A percentile compares a stretch with the other conserved stretches of the same genome.
phyloP scores from a whole-genome alignment of 352 stramenopile genomes.

The Elongisporangium senticosum region DNA sequence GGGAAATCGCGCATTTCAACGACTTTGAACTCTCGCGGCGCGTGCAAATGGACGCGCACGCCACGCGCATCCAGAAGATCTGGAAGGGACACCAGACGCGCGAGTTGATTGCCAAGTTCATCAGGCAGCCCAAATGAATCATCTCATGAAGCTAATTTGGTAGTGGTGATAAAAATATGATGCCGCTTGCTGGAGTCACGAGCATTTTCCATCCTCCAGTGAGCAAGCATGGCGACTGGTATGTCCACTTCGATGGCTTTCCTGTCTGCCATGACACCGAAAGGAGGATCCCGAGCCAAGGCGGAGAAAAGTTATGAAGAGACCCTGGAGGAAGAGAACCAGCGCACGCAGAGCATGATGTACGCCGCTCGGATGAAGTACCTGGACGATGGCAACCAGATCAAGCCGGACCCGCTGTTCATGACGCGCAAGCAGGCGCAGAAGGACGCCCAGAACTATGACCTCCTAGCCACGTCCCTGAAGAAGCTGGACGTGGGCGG shows the following conservation, averaged over 20 bases:
- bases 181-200: too few relatives aligned
- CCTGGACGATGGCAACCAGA: slow-evolving; percentile 39
- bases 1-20: slow-evolving; percentile 23
- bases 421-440: slow-evolving; percentile 73
- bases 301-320: not conserved
- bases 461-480: slow-evolving; percentile 30
- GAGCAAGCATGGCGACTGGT: not conserved
- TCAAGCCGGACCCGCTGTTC: slow-evolving; percentile 56
- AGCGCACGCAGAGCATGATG: slow-evolving; percentile 66
- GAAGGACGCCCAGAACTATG: slow-evolving; percentile 52
- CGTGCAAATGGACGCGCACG: slow-evolving; percentile 22
- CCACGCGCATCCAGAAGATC: slow-evolving; percentile 47
- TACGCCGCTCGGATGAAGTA: slow-evolving; percentile 79
- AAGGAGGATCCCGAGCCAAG: slow-evolving; percentile 2
- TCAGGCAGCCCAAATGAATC: slow-evolving; percentile 10
- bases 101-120: slow-evolving; percentile 43
- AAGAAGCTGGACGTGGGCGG: slow-evolving; percentile 35
- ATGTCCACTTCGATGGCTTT: slow-evolving; percentile 9
- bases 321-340: slow-evolving; percentile 25
- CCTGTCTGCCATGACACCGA: slow-evolving; percentile 27
- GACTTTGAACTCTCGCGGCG: slow-evolving; percentile 36
- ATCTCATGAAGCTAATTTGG: not conserved
- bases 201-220: too few relatives aligned
- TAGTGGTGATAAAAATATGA: not conserved
- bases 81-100: slow-evolving; percentile 51